Conservation (phyloP, 1,284 basidiomycete genomes). For the Microbotryomycetes sp. region DNA sequence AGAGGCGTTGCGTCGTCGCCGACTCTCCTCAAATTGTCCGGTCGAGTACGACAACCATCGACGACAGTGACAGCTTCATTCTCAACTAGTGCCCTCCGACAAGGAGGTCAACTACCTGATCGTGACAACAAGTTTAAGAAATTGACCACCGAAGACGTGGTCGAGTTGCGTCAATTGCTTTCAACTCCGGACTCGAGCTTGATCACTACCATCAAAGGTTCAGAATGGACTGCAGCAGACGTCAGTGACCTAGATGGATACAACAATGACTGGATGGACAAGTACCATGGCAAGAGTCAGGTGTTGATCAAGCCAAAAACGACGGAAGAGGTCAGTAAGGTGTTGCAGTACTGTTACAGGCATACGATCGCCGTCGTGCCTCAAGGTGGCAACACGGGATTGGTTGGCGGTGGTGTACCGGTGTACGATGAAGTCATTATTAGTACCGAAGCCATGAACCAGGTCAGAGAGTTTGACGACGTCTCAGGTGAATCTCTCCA, state of each 20-base stretch:
- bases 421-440: constrained; percentile 83
- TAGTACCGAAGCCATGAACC: constrained; percentile 72
- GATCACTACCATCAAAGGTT: constrained; percentile 44
- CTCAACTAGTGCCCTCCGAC: neutral
- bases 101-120: constrained; percentile 5
- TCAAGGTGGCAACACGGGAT: constrained; percentile 96
- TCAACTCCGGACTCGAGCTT: constrained; percentile 45
- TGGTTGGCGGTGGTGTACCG: constrained; percentile 93
- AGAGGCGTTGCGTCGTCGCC: too few relatives aligned
- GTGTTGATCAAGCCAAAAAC: constrained; percentile 85
- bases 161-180: constrained; percentile 47
- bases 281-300: constrained; percentile 75
- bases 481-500: constrained; percentile 60
- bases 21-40: too few relatives aligned
- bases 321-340: constrained; percentile 77
- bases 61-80: too few relatives aligned
- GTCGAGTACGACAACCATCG: too few relatives aligned
- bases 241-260: constrained; percentile 62
- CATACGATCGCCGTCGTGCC: constrained; percentile 81
- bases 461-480: constrained; percentile 84
- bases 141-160: constrained; percentile 47
- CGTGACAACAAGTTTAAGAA: constrained; percentile 36
- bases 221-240: constrained; percentile 20
- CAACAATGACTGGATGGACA: constrained; percentile 97
- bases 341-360: constrained; percentile 71